phyloP scores from a whole-genome alignment of 2,329 filamentous ascomycete genomes.

The Diaporthe velutina region DNA sequence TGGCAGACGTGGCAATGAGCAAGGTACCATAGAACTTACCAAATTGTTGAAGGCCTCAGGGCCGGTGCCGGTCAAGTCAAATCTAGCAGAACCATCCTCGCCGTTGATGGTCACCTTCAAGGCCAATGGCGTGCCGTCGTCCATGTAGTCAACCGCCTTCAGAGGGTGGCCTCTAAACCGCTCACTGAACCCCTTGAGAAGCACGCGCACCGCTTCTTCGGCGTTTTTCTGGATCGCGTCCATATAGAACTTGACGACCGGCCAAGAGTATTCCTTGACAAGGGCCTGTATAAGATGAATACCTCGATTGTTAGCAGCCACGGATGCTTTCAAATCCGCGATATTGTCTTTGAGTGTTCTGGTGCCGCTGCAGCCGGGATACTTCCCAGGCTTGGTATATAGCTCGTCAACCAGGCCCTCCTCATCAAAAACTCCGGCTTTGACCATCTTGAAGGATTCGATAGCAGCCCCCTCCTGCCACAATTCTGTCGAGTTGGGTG shows the following conservation, averaged over 20 bases:
- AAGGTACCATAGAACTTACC: background rate
- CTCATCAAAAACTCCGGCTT: conserved; percentile 62
- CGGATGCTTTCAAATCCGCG: conserved; percentile 84
- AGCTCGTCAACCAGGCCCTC: conserved; percentile 77
- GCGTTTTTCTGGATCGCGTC: conserved; percentile 81
- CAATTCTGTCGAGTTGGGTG: conserved; percentile 44
- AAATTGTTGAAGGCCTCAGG: conserved; percentile 77
- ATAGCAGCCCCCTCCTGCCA: conserved; percentile 40
- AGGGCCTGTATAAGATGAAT: conserved; percentile 78
- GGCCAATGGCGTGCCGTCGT: conserved; percentile 73
- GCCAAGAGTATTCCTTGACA: conserved; percentile 79
- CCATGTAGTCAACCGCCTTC: conserved; percentile 82
- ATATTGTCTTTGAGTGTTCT: conserved; percentile 83
- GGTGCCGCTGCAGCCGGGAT: conserved; percentile 80
- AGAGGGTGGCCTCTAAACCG: conserved; percentile 76
- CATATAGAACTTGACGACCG: conserved; percentile 84
- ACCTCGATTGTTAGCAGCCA: conserved; percentile 84
- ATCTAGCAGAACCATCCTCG: conserved; percentile 78
- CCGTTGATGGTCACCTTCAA: conserved; percentile 78
- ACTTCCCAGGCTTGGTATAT: conserved; percentile 75
- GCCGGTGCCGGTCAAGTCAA: conserved; percentile 79
- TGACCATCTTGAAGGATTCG: conserved; percentile 39
- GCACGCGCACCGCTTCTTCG: conserved; percentile 76
- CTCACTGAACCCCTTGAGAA: conserved; percentile 76
- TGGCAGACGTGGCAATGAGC: background rate